Evolutionary conservation across 768 basidiomycete species (phyloP), one percentile per base, ranked within the genome.

Genomic region (Phanerochaete sordida): DNA sequence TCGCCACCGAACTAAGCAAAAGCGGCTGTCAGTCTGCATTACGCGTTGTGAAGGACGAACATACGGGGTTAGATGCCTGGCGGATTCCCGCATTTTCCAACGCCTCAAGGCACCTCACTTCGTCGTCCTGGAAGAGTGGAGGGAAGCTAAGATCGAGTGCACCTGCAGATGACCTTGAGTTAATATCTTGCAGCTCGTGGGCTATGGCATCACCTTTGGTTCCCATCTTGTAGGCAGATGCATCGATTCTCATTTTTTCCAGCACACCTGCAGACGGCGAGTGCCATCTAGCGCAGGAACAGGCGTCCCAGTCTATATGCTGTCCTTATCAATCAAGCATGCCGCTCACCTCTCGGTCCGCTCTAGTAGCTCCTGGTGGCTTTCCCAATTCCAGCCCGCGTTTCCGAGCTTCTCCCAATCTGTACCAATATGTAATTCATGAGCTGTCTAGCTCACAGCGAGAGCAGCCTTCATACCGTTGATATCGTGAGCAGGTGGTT

Each of bases 361-460:
- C 1, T 35, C 45, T 11, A 69, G 33, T 45, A 62, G 64, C 27
- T 63, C 62, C 50, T 66, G 57, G 31, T 51, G 65, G 28, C 63
- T 63, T 26, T 65, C 50, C 68, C 68, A 69, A 47, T 67, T 67
- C 68, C 66, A 70, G 1, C 68, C 68, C 0, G 69, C 66, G 56
- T 70, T 70, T 0, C 69, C 69, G 0, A 70, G 65, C 19, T 63
- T 60, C 58, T 69, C 68, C 23, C 66, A 57, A 23, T 69, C 69
- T 27, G 6, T 16, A 21, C 6, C 23, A 16, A 46, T n/a, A 46
- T 7, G 44, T 46, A 9, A 48, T 19, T 24, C 23, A 26, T 33
- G 6, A 9, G 24, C 30, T n/a, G 13, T 26, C n/a, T 6, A 4
- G 13, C 6, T 9, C 11, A 15, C 45, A 28, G 8, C 3, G 13